Percentiles rank a stretch among this genome's conserved stretches.
Evolutionary conservation across 345 rosid genomes (phyloP).

Genomic region (Lenwebbia sp.): DNA sequence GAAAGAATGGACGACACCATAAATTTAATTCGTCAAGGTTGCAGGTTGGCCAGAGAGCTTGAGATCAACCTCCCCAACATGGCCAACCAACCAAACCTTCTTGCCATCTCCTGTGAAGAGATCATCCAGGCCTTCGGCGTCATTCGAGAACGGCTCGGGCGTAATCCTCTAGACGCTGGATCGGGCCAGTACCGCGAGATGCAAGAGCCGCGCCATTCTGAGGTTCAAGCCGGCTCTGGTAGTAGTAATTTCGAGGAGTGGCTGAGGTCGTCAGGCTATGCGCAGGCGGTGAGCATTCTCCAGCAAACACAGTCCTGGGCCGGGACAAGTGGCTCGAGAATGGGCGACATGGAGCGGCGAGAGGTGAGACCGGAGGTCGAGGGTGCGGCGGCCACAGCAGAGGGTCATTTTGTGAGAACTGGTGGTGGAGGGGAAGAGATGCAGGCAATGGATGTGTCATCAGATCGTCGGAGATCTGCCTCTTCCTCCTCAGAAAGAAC

Average conservation of each 20-base stretch:
- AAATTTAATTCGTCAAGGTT: slow-evolving; percentile 26
- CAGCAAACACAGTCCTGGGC: background rate
- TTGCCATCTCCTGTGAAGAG: slow-evolving; percentile 29
- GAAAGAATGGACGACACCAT: background rate
- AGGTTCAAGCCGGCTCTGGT: background rate
- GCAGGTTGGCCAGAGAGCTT: slow-evolving; percentile 36
- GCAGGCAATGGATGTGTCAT: background rate
- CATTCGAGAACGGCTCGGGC: background rate
- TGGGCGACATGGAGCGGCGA: background rate
- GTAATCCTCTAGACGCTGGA: background rate
- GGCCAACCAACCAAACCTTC: slow-evolving; percentile 13
- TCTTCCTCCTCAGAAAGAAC: background rate
- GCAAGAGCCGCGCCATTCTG: background rate
- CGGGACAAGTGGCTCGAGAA: background rate
- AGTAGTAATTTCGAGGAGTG: background rate
- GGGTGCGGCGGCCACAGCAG: background rate
- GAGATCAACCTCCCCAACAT: slow-evolving; percentile 26
- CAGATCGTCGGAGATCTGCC: background rate
- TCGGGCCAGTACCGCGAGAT: background rate
- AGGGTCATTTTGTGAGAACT: background rate
- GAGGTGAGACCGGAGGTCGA: background rate
- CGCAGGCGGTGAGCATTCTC: background rate
- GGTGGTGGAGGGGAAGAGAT: background rate
- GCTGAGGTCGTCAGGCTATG: background rate
- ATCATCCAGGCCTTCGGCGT: slow-evolving; percentile 8